phyloP scores from a whole-genome alignment of 225 moss, liverwort and hornwort species.

The Lunularia cruciata region DNA sequence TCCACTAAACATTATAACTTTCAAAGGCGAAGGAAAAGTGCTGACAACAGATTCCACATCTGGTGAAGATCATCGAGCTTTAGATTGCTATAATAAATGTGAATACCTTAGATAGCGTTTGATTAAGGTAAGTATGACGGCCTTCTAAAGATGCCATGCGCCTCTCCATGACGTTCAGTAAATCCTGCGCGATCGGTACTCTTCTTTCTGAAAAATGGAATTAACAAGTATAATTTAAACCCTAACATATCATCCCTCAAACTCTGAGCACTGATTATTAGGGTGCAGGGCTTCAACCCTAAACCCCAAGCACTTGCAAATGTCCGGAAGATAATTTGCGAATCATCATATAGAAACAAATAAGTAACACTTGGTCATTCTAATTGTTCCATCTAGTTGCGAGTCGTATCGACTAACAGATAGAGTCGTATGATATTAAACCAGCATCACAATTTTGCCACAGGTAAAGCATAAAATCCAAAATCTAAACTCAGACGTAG shows the following conservation, averaged over 20 bases:
- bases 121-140: constrained; percentile 72
- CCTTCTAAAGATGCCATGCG: constrained; percentile 80
- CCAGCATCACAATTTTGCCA: no score
- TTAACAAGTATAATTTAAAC: constrained; percentile 9
- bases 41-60: not conserved
- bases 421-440: no score
- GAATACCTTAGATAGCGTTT: constrained; percentile 70
- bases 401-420: no score
- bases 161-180: constrained; percentile 76
- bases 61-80: no score
- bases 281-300: no score
- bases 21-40: not conserved
- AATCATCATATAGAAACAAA: no score
- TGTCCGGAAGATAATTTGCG: no score
- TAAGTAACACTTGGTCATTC: no score
- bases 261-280: not conserved
- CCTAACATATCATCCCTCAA: not conserved
- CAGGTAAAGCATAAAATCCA: no score
- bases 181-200: constrained; percentile 72
- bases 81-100: no score
- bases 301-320: constrained; percentile 11
- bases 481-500: not conserved
- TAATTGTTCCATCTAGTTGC: no score
- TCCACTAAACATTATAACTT: constrained; percentile 28
- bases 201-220: constrained; percentile 58